Evolutionary conservation across 805 yeast genomes (phyloP).

Genomic region (Barnettozyma wickerhamii): DNA sequence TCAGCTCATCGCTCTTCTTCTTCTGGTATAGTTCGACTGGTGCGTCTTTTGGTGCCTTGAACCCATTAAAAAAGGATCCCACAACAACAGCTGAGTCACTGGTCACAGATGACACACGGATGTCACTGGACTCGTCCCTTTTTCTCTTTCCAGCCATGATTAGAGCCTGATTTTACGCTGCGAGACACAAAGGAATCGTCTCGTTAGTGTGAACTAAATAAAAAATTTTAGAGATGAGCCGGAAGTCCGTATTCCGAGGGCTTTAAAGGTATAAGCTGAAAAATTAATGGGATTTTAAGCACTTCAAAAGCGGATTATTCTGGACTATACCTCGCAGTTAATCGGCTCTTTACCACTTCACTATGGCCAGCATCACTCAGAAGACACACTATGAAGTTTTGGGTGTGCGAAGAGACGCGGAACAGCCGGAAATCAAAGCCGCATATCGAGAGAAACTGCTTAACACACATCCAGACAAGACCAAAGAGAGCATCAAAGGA

Average conservation of each 20-base stretch:
- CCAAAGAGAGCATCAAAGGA: slow-evolving; percentile 11
- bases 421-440: slow-evolving; percentile 40
- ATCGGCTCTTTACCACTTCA: too few relatives aligned
- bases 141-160: slow-evolving; percentile 25
- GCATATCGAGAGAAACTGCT: slow-evolving; percentile 66
- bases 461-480: slow-evolving; percentile 77
- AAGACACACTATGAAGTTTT: slow-evolving; percentile 53
- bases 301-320: too few relatives aligned
- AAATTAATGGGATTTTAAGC: neutral
- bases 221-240: slow-evolving; percentile 5
- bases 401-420: slow-evolving; percentile 40
- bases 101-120: slow-evolving; percentile 31
- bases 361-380: slow-evolving; percentile 10
- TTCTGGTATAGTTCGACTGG: slow-evolving; percentile 57
- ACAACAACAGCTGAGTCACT: slow-evolving; percentile 49
- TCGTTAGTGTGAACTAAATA: neutral
- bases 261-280: neutral
- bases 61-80: slow-evolving; percentile 79
- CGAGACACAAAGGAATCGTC: neutral
- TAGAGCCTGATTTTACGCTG: neutral
- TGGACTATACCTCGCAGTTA: too few relatives aligned
- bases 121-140: slow-evolving; percentile 35
- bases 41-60: slow-evolving; percentile 53
- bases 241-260: too few relatives aligned
- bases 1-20: slow-evolving; percentile 31